Percentiles rank a stretch among this genome's conserved stretches.
These are phyloP conservation scores for Dissophora ornata DNA, from an alignment of 192 early-diverging fungal species.

Conservation along the genomic window DNA sequence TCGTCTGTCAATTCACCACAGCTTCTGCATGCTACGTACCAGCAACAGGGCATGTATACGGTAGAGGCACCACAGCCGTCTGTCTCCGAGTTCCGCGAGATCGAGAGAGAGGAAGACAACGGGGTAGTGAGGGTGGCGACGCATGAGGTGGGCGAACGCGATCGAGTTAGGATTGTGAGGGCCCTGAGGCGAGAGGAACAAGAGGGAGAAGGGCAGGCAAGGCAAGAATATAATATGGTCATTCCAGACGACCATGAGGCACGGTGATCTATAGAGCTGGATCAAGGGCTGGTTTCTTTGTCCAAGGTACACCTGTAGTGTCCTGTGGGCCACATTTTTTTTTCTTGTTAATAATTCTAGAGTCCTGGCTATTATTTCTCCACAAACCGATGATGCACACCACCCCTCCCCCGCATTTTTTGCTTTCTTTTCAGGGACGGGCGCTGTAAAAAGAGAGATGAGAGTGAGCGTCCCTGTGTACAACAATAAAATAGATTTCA, in stretches of 20 bases:
- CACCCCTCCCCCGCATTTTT: not conserved
- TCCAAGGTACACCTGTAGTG: no score
- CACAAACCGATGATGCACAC: no score
- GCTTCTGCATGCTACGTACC: not conserved
- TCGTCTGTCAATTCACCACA: not conserved
- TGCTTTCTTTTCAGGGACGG: not conserved
- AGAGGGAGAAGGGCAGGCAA: not conserved
- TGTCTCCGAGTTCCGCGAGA: slow-evolving; percentile 1
- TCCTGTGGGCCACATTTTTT: no score
- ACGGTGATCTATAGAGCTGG: not conserved
- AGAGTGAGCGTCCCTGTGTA: no score
- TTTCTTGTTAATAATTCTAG: no score
- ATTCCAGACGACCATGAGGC: no score
- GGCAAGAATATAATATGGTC: no score
- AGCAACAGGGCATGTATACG: not conserved
- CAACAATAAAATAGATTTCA: no score
- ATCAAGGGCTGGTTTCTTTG: no score
- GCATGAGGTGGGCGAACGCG: slow-evolving; percentile 13
- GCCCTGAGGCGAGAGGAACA: not conserved
- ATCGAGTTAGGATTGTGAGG: not conserved
- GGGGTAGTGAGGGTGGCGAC: slow-evolving; percentile 7
- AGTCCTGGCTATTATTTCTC: no score
- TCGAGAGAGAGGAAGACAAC: slow-evolving; percentile 27
- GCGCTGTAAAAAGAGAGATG: no score
- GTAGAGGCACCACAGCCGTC: no score